These are phyloP conservation scores for Populus davidiana DNA, from an alignment of 345 rosid genomes.

Conservation along the genomic window DNA sequence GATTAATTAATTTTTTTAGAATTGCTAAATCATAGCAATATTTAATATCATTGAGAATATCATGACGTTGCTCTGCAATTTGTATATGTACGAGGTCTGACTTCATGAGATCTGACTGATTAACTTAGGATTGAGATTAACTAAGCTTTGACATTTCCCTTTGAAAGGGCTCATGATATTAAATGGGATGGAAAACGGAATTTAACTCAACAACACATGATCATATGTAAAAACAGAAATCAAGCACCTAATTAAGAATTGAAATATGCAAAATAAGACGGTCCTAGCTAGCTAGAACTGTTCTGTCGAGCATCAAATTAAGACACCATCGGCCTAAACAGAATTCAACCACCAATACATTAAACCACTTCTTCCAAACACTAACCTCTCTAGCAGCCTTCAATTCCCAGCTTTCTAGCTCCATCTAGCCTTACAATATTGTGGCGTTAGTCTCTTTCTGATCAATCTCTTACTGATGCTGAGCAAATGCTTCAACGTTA, in stretches of 20 bases:
- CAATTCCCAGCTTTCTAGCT: background rate
- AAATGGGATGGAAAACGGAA: too few relatives aligned
- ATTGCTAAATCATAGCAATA: too few relatives aligned
- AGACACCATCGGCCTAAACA: background rate
- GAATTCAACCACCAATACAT: background rate
- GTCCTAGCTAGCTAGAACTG: background rate
- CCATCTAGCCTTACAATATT: background rate
- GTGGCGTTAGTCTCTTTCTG: background rate
- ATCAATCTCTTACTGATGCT: slow-evolving; percentile 20
- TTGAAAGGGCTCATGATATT: too few relatives aligned
- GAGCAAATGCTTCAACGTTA: slow-evolving; percentile 24
- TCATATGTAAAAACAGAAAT: background rate
- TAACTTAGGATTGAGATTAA: too few relatives aligned
- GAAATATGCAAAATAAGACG: background rate
- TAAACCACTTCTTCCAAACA: background rate
- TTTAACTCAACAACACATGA: background rate
- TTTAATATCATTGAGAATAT: too few relatives aligned
- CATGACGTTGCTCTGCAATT: too few relatives aligned
- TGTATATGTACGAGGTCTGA: too few relatives aligned
- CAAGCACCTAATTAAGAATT: background rate
- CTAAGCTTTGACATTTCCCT: too few relatives aligned
- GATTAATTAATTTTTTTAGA: too few relatives aligned
- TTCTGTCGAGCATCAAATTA: background rate
- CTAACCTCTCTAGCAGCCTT: background rate
- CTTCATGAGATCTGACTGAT: too few relatives aligned